Evolutionary conservation across 306 rosid genomes (phyloP), one percentile per base, ranked within the genome.

Genomic region (Fragaria ananassa): DNA sequence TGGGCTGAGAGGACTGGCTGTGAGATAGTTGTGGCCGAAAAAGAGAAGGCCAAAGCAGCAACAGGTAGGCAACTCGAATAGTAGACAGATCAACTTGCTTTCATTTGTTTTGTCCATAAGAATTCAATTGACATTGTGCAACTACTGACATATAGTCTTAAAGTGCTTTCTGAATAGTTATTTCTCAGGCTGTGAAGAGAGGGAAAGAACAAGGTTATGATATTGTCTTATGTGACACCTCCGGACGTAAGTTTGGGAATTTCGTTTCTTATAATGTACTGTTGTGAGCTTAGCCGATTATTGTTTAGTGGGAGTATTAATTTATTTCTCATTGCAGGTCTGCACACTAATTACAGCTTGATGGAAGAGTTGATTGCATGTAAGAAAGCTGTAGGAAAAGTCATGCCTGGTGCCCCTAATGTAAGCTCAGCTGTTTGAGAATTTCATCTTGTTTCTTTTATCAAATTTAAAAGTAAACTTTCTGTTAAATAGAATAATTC

Each of bases 1-100:
- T 95, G 99, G 99, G 99, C 99, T 18, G 97, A 89, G 85, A 89
- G 99, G 83, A 89, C 92, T 78, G 97, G 86, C 42, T 95, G 99
- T 84, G 97, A 95, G 85, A 95, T 95, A 82, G 88, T 95, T 78
- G 80, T 87, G 72, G 96, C 97, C 81, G 97, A 95, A 82, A 41
- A 65, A 69, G 93, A 90, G 66, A 89, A 92, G 78, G 96, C 96
- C 65, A 90, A 95, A 83, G 99, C 99, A 72, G 41, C 97, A 57
- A 76, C 86, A 84, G 98, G 98, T 90, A 71, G 79, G 70, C 76
- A 82, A 62, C 44, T 71, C 19, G 1, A 80, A 45, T 2, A 37
- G 75, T 45, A 66, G 70, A 41, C 41, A 50, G 63, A 50, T 50
- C 49, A 39, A 51, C 75, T 75, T 83, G 58, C 37, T 31, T 81